phyloP scores from a whole-genome alignment of 2,329 filamentous ascomycete species.

The Blastomyces gilchristii region DNA sequence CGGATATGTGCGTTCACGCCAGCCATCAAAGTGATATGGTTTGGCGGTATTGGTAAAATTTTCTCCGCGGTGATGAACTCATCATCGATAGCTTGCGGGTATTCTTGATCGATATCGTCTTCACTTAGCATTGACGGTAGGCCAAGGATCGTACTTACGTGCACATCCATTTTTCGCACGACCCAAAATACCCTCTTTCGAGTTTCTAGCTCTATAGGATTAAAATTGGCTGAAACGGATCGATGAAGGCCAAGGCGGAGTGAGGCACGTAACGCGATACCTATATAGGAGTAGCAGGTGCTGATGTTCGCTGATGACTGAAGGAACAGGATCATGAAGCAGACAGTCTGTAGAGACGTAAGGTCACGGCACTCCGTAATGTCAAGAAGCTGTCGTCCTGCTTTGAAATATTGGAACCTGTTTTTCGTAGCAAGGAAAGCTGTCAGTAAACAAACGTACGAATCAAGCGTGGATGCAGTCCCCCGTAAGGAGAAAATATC shows the following conservation, averaged over 20 bases:
- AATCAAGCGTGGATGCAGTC: not conserved
- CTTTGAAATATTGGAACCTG: constrained; percentile 65
- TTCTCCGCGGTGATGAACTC: constrained; percentile 38
- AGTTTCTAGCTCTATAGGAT: constrained; percentile 62
- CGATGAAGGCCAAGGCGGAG: constrained; percentile 69
- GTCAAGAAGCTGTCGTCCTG: constrained; percentile 54
- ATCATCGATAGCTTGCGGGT: constrained; percentile 37
- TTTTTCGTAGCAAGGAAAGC: not conserved
- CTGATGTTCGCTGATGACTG: constrained; percentile 70
- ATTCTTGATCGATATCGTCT: constrained; percentile 43
- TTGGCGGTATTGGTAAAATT: constrained; percentile 46
- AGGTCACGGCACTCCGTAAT: constrained; percentile 59
- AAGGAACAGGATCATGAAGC: constrained; percentile 72
- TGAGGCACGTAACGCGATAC: constrained; percentile 65
- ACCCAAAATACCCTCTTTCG: constrained; percentile 55
- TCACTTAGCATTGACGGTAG: constrained; percentile 41
- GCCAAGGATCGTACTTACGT: constrained; percentile 41
- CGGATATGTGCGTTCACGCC: constrained; percentile 52
- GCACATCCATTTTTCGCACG: constrained; percentile 42
- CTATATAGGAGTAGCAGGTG: constrained; percentile 70
- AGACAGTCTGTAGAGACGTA: constrained; percentile 60
- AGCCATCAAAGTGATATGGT: constrained; percentile 46
- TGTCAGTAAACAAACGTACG: constrained; percentile 11
- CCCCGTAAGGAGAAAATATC: not conserved
- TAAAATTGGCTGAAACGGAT: constrained; percentile 56